A percentile compares a stretch with the other conserved stretches of the same genome.
phyloP scores from a whole-genome alignment of 148 eudicot species.

The Vaccinium vitisidaea region DNA sequence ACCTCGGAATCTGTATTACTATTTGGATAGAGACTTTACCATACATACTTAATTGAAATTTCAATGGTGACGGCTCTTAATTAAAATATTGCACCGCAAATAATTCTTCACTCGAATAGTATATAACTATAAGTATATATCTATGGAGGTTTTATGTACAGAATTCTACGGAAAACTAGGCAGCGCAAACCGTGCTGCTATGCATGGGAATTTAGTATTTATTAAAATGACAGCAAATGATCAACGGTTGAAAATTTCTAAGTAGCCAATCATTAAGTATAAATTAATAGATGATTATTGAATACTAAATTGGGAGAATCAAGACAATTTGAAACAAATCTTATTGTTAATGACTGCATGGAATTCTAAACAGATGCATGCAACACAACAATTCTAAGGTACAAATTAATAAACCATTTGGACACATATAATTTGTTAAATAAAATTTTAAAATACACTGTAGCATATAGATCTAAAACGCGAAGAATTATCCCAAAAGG shows the following conservation, averaged over 20 bases:
- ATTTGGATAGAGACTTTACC: too few species aligned
- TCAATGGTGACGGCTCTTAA: background rate
- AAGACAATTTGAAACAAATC: background rate
- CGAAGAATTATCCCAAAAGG: background rate
- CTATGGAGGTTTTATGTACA: background rate
- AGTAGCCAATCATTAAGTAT: background rate
- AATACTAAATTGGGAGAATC: background rate
- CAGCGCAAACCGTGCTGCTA: background rate
- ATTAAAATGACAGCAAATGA: background rate
- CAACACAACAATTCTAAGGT: background rate
- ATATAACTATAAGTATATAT: background rate
- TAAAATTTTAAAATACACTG: background rate
- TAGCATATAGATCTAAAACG: background rate
- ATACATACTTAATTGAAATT: too few species aligned
- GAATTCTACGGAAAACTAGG: background rate
- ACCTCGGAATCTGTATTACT: too few species aligned
- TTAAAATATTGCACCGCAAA: background rate
- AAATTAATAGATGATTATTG: background rate
- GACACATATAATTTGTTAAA: background rate
- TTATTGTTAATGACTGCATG: background rate
- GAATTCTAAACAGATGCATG: conserved; percentile 4
- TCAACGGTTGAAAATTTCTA: background rate
- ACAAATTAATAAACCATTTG: background rate
- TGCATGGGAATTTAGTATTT: background rate
- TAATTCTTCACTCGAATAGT: background rate